Evolutionary conservation across 768 basidiomycete species (phyloP), one percentile per base, ranked within the genome.

Genomic region (Lactarius akahatsu): DNA sequence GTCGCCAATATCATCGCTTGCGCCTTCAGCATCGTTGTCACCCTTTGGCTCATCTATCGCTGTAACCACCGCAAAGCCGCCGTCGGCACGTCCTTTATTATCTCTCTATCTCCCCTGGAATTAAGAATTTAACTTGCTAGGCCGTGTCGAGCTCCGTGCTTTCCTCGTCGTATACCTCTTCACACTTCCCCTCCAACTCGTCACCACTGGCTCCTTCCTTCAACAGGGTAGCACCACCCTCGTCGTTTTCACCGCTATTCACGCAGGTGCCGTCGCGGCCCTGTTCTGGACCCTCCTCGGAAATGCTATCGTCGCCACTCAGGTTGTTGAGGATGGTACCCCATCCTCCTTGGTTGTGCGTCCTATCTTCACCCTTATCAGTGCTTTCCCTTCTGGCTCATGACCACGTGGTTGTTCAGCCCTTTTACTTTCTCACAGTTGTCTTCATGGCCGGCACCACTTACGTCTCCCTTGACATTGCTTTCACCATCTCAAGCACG

Each of bases 301-400:
- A 38, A 93, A 91, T 76, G 90, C 82, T 10, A 77, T 93, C 66
- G 83, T 94, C 26, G 86, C 89, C 41, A 91, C 89, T n/a, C 96
- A 98, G 77, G 74, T 95, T 58, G 91, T 98, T 62, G 96, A 98
- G 75, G 96, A 92, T 72, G 96, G 94, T 7, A 92, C 92, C 0
- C 78, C 87, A 40, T 84, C 84, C 70, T 85, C 88, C 65, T 68
- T 91, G 57, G 77, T 90, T 62, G 90, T 91, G 62, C 71, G 83
- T 83, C 57, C 32, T 68, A 58, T 58, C 26, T 63, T 32, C 28
- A 57, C 59, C 59, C 63, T 30, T 43, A 55, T 40, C 43, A n/a
- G n/a, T 30, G 16, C 15, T 15, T 38, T 57, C 18, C 13, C 4
- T 38, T 36, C 61, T 57, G 34, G 36, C 57, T 57, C 38, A 59